phyloP scores from a whole-genome alignment of 805 yeast species.

The Myxozyma monticola region DNA sequence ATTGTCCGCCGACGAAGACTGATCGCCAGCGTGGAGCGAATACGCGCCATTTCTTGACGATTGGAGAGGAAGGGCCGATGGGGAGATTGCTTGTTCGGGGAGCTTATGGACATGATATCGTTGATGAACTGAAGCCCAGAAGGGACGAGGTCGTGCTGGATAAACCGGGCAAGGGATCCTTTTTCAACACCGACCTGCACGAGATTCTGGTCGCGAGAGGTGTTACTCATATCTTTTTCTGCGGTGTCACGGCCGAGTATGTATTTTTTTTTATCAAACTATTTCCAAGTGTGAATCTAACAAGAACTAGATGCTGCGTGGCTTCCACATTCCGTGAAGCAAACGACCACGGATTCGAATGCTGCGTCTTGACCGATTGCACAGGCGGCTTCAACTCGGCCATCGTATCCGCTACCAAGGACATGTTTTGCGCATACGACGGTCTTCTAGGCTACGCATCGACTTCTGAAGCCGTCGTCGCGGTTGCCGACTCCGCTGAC shows the following conservation, averaged over 20 bases:
- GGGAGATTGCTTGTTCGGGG: conserved; percentile 39
- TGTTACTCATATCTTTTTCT: conserved; percentile 36
- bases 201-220: conserved; percentile 37
- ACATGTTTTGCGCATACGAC: conserved; percentile 33
- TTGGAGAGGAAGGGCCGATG: conserved; percentile 41
- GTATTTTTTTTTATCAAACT: neutral
- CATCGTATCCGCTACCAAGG: conserved; percentile 29
- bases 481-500: conserved; percentile 13
- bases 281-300: neutral
- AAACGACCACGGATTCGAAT: conserved; percentile 40
- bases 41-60: conserved; percentile 31
- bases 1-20: conserved; percentile 37
- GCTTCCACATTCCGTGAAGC: conserved; percentile 41
- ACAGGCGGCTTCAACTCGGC: conserved; percentile 34
- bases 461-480: no score
- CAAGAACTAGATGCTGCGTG: conserved; percentile 35
- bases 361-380: conserved; percentile 35
- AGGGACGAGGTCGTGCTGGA: conserved; percentile 37
- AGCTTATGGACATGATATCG: conserved; percentile 40
- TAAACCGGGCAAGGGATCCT: conserved; percentile 41
- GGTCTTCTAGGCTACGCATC: conserved; percentile 37
- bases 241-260: conserved; percentile 41
- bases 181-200: conserved; percentile 39
- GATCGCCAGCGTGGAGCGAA: conserved; percentile 34
- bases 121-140: conserved; percentile 38